phyloP scores from a whole-genome alignment of 495 filamentous ascomycete species.

The Aspergillus carlsbadensis region DNA sequence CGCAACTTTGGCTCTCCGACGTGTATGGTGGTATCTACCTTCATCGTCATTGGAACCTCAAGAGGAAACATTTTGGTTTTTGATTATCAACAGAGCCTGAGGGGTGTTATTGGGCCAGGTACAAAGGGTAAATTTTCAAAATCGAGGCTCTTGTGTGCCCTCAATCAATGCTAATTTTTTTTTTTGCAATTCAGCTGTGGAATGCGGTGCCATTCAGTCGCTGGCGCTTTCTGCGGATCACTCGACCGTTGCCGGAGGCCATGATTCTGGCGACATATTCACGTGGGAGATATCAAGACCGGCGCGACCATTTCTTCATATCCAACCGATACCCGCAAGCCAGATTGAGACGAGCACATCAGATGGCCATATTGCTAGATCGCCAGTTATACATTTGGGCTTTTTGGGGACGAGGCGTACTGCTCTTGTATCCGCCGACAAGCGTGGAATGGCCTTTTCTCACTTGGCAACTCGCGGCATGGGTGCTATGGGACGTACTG shows the following conservation, averaged over 20 bases:
- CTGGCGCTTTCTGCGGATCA: slow-evolving; percentile 92
- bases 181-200: slow-evolving; percentile 60
- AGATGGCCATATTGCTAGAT: slow-evolving; percentile 81
- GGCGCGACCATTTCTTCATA: slow-evolving; percentile 83
- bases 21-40: slow-evolving; percentile 84
- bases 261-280: slow-evolving; percentile 89
- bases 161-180: not conserved
- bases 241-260: slow-evolving; percentile 84
- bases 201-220: slow-evolving; percentile 84
- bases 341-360: slow-evolving; percentile 61
- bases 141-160: not conserved
- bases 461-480: slow-evolving; percentile 91
- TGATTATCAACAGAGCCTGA: slow-evolving; percentile 94
- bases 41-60: slow-evolving; percentile 87
- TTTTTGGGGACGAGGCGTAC: slow-evolving; percentile 96
- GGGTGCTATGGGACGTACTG: slow-evolving; percentile 77
- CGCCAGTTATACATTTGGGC: slow-evolving; percentile 80
- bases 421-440: slow-evolving; percentile 95
- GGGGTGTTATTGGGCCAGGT: slow-evolving; percentile 88
- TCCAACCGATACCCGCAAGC: slow-evolving; percentile 68
- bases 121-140: slow-evolving; percentile 69
- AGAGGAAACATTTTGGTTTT: slow-evolving; percentile 94
- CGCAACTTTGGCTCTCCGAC: slow-evolving; percentile 91
- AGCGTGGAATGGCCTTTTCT: slow-evolving; percentile 95
- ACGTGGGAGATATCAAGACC: slow-evolving; percentile 89